These are phyloP conservation scores for Myxozyma geophila DNA, from an alignment of 805 yeast species.

Conservation along the genomic window DNA sequence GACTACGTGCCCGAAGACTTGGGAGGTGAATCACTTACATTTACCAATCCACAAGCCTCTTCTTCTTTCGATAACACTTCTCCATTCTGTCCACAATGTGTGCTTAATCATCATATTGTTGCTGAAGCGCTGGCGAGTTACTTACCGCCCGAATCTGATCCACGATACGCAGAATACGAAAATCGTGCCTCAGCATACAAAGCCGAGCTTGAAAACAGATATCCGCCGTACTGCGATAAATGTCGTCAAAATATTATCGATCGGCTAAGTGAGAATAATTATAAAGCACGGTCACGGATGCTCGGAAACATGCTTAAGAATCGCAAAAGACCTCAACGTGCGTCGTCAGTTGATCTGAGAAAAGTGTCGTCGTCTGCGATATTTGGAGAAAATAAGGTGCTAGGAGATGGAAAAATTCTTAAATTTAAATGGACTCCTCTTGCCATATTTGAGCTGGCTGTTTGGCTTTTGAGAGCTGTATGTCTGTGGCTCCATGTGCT, in stretches of 20 bases:
- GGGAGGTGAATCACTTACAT: neutral
- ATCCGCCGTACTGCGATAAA: slow-evolving; percentile 28
- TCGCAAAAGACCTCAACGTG: neutral
- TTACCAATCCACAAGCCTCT: slow-evolving; percentile 1
- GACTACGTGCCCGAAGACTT: slow-evolving; percentile 23
- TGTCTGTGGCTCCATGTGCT: slow-evolving; percentile 9
- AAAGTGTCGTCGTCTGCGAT: slow-evolving; percentile 5
- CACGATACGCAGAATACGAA: slow-evolving; percentile 5
- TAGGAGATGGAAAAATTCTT: slow-evolving; percentile 11
- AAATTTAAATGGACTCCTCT: slow-evolving; percentile 14
- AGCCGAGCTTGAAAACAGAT: slow-evolving; percentile 26
- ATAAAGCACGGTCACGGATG: slow-evolving; percentile 22
- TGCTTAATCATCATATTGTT: slow-evolving; percentile 25
- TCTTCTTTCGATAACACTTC: slow-evolving; percentile 11
- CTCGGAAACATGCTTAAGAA: slow-evolving; percentile 24
- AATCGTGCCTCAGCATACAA: slow-evolving; percentile 16
- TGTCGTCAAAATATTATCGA: slow-evolving; percentile 13
- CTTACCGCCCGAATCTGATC: slow-evolving; percentile 26
- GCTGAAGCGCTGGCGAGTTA: slow-evolving; percentile 25
- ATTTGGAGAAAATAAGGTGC: slow-evolving; percentile 3
- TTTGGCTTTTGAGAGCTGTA: slow-evolving; percentile 23
- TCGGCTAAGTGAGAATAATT: slow-evolving; percentile 18
- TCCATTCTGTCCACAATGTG: slow-evolving; percentile 29
- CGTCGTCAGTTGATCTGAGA: slow-evolving; percentile 4
- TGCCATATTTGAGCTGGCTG: slow-evolving; percentile 5